Conservation (phyloP, 73 alveolate species). For the Paramecium bursaria region DNA sequence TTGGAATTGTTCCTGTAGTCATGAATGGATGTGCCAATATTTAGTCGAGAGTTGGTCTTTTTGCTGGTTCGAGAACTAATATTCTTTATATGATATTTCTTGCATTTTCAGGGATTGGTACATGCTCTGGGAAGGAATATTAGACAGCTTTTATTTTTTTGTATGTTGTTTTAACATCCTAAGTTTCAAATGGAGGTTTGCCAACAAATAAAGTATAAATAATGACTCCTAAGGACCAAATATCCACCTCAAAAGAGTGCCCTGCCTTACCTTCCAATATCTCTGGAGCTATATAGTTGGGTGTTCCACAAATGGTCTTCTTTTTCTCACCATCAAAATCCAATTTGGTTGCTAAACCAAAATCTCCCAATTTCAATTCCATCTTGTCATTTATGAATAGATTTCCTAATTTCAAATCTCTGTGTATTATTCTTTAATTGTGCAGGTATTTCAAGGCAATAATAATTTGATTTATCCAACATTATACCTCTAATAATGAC, state of each 20-base stretch:
- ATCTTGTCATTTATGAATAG: conserved; percentile 94
- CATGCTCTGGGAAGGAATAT: conserved; percentile 94
- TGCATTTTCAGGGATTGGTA: conserved; percentile 89
- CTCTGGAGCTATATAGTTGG: conserved; percentile 99
- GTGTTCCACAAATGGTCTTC: conserved; percentile 98
- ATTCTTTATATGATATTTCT: conserved; percentile 84
- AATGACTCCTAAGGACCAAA: conserved; percentile 98
- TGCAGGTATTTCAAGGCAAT: conserved; percentile 95
- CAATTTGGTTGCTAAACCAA: conserved; percentile 98
- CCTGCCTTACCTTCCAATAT: conserved; percentile 93
- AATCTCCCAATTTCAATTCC: conserved; percentile 98
- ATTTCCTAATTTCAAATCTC: conserved; percentile 97
- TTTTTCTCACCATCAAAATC: conserved; percentile 98
- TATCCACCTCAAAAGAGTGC: conserved; percentile 98
- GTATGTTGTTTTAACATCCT: conserved; percentile 91
- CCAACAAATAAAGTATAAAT: conserved; percentile 96
- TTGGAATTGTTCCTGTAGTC: conserved; percentile 88
- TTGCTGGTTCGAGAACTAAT: conserved; percentile 88
- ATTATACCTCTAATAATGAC: conserved; percentile 94
- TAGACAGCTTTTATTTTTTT: conserved; percentile 87
- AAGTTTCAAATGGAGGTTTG: conserved; percentile 97
- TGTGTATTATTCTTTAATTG: conserved; percentile 92
- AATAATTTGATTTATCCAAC: conserved; percentile 89
- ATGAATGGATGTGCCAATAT: conserved; percentile 90
- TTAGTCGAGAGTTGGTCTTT: conserved; percentile 94